These are phyloP conservation scores for Fusarium sp. DNA, from an alignment of 2,329 filamentous ascomycete species.

Conservation along the genomic window DNA sequence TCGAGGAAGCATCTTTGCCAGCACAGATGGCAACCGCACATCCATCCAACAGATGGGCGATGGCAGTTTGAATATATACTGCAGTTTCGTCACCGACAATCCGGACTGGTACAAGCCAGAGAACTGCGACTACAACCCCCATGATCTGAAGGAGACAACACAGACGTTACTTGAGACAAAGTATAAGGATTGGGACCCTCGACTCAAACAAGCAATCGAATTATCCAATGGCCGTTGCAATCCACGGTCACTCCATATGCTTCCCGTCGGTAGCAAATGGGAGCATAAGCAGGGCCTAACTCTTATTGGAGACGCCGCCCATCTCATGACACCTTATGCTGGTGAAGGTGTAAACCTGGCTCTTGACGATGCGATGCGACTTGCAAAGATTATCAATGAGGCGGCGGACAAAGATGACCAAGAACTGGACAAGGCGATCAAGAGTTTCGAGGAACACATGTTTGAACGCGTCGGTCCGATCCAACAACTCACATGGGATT, in stretches of 20 bases:
- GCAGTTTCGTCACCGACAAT: constrained; percentile 54
- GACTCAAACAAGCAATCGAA: constrained; percentile 57
- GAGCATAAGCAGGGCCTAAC: constrained; percentile 61
- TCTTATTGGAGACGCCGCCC: constrained; percentile 69
- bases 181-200: constrained; percentile 57
- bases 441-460: constrained; percentile 55
- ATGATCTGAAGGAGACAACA: constrained; percentile 54
- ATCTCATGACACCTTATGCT: constrained; percentile 68
- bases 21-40: constrained; percentile 57
- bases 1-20: constrained; percentile 60
- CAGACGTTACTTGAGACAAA: constrained; percentile 52
- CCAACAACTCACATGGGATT: constrained; percentile 58
- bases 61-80: constrained; percentile 58
- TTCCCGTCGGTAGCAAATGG: constrained; percentile 65
- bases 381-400: constrained; percentile 58
- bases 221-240: constrained; percentile 55
- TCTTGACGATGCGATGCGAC: constrained; percentile 64
- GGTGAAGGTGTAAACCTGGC: constrained; percentile 71
- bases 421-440: constrained; percentile 51
- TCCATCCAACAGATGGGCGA: constrained; percentile 59
- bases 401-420: constrained; percentile 40
- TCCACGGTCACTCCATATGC: constrained; percentile 62
- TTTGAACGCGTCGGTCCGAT: constrained; percentile 53
- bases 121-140: constrained; percentile 59
- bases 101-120: constrained; percentile 52